phyloP scores from a whole-genome alignment of 2,329 filamentous ascomycete genomes.

The Fusarium sp. region DNA sequence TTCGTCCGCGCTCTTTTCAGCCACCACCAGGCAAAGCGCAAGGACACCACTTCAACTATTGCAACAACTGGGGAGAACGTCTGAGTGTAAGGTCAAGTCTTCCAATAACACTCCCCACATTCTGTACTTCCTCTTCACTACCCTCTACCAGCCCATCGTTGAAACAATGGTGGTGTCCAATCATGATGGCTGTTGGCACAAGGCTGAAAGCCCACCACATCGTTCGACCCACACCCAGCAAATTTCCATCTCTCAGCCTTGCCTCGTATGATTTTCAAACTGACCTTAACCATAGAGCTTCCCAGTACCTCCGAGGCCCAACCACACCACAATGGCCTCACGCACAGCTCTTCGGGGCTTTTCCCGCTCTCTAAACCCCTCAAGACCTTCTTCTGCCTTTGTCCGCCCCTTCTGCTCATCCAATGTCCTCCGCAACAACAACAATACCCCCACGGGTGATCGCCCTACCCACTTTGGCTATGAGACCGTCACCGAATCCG shows the following conservation, averaged over 20 bases:
- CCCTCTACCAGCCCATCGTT: not conserved
- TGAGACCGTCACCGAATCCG: slow-evolving; percentile 83
- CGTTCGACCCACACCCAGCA: slow-evolving; percentile 36
- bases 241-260: slow-evolving; percentile 51
- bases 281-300: slow-evolving; percentile 41
- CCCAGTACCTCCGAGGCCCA: slow-evolving; percentile 25
- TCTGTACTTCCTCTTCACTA: not conserved
- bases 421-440: slow-evolving; percentile 48
- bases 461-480: slow-evolving; percentile 92
- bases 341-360: slow-evolving; percentile 52
- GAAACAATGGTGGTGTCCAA: slow-evolving; percentile 1
- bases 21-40: slow-evolving; percentile 35
- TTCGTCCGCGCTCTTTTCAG: slow-evolving; percentile 51
- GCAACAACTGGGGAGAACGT: slow-evolving; percentile 30
- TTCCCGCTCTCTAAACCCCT: slow-evolving; percentile 42
- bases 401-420: slow-evolving; percentile 51
- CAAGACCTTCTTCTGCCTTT: slow-evolving; percentile 28
- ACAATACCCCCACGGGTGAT: slow-evolving; percentile 55
- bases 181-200: slow-evolving; percentile 42
- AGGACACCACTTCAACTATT: slow-evolving; percentile 15
- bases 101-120: not conserved
- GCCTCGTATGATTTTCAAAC: slow-evolving; percentile 50
- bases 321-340: slow-evolving; percentile 48
- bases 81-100: slow-evolving; percentile 20
- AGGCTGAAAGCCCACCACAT: slow-evolving; percentile 40